Evolutionary conservation across 371 early-diverging fungal species (phyloP).

Genomic region (Syncephalastrum sp.): DNA sequence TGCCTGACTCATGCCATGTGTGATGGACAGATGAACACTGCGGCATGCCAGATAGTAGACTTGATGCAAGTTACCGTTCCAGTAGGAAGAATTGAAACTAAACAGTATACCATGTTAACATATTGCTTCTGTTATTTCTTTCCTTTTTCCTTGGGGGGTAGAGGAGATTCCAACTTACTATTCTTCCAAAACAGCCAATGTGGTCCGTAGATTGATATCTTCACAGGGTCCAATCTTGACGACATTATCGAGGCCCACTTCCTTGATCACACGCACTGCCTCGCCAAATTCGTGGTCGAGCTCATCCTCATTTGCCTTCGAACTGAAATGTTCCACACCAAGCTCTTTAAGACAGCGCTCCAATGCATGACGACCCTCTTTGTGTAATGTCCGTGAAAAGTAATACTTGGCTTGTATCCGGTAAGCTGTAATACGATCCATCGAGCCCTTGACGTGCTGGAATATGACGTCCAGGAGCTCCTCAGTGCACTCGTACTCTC

Average conservation of each 20-base stretch:
- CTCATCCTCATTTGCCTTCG: slow-evolving; percentile 13
- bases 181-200: slow-evolving; percentile 39
- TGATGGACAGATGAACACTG: slow-evolving; percentile 28
- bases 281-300: slow-evolving; percentile 15
- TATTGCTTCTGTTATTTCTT: background rate
- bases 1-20: slow-evolving; percentile 20
- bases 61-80: slow-evolving; percentile 35
- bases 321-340: slow-evolving; percentile 17
- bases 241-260: slow-evolving; percentile 19
- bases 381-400: slow-evolving; percentile 36
- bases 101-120: background rate
- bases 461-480: slow-evolving; percentile 28
- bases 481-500: slow-evolving; percentile 35
- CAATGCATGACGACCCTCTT: slow-evolving; percentile 22
- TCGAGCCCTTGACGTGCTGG: slow-evolving; percentile 22
- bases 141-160: background rate
- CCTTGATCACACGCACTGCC: slow-evolving; percentile 14
- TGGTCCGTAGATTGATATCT: slow-evolving; percentile 17
- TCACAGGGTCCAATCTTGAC: slow-evolving; percentile 20
- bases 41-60: slow-evolving; percentile 38
- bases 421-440: slow-evolving; percentile 36
- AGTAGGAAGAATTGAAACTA: slow-evolving; percentile 35
- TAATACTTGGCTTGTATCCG: slow-evolving; percentile 38
- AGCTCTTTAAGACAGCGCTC: slow-evolving; percentile 33
- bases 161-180: slow-evolving; percentile 17